These are phyloP conservation scores for Casuarina glauca DNA, from an alignment of 306 rosid genomes.

Conservation along the genomic window DNA sequence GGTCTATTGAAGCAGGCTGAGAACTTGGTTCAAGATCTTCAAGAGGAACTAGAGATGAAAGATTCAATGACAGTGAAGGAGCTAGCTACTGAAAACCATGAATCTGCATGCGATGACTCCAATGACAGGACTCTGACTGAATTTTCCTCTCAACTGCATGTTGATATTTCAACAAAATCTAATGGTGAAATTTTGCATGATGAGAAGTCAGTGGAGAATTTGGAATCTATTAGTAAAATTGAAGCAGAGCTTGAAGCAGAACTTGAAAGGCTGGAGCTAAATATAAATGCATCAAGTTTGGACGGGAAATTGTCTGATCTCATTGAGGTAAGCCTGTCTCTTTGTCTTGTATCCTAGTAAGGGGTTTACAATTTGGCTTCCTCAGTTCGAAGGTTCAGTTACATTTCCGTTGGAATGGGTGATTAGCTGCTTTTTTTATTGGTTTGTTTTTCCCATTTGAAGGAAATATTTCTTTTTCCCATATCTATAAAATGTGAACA, in stretches of 20 bases:
- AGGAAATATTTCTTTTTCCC: neutral
- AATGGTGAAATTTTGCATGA: conserved; percentile 37
- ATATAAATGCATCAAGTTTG: conserved; percentile 51
- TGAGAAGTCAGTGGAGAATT: conserved; percentile 52
- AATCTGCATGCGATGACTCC: conserved; percentile 48
- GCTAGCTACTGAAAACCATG: conserved; percentile 56
- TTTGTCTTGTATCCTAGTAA: neutral
- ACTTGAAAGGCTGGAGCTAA: conserved; percentile 81
- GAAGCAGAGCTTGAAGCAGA: conserved; percentile 99
- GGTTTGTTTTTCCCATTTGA: neutral
- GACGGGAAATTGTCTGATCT: conserved; percentile 49
- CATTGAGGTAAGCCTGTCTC: conserved; percentile 59
- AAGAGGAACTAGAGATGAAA: conserved; percentile 89
- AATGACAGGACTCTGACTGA: conserved; percentile 34
- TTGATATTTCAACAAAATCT: conserved; percentile 30
- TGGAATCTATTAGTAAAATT: conserved; percentile 76
- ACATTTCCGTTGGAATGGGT: neutral
- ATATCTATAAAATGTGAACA: neutral
- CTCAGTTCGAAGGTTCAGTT: neutral
- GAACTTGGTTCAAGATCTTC: conserved; percentile 86
- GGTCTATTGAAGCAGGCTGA: conserved; percentile 64
- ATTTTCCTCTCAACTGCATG: conserved; percentile 48
- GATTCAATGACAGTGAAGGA: conserved; percentile 82
- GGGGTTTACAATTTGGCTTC: conserved; percentile 3
- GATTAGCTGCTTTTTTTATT: neutral